These are phyloP conservation scores for Neurospora sp. DNA, from an alignment of 495 filamentous ascomycete genomes.

Conservation along the genomic window DNA sequence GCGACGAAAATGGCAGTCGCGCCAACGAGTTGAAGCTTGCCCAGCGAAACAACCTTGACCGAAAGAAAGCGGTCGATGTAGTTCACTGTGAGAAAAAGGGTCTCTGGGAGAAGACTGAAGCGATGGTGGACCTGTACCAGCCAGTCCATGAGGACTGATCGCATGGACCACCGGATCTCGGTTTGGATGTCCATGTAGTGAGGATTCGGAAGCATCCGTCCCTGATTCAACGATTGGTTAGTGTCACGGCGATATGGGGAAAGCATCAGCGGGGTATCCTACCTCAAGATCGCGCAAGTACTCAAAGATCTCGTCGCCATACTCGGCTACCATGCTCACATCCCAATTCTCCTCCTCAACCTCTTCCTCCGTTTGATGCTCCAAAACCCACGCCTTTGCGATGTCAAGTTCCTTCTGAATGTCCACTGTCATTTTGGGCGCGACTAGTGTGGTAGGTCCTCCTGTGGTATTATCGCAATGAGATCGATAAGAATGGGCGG, in stretches of 20 bases:
- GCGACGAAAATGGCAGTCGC: constrained; percentile 94
- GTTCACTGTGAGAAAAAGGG: constrained; percentile 85
- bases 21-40: constrained; percentile 91
- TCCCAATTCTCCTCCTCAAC: constrained; percentile 84
- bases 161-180: constrained; percentile 99
- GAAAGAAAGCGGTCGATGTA: constrained; percentile 96
- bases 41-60: constrained; percentile 84
- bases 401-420: constrained; percentile 55
- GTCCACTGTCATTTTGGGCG: constrained; percentile 55
- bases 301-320: constrained; percentile 86
- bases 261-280: constrained; percentile 18
- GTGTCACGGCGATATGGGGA: not conserved
- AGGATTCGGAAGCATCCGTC: constrained; percentile 69
- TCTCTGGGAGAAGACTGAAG: constrained; percentile 86
- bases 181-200: constrained; percentile 95
- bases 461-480: constrained; percentile 76
- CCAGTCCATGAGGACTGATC: constrained; percentile 96
- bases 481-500: constrained; percentile 60
- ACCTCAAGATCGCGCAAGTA: constrained; percentile 91
- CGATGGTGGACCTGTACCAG: constrained; percentile 90
- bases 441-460: constrained; percentile 56
- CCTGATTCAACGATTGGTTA: constrained; percentile 36
- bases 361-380: constrained; percentile 41
- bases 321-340: constrained; percentile 97
- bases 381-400: constrained; percentile 59